Percentiles rank a stretch among this genome's conserved stretches.
Conservation (phyloP, 331 rosid genomes). For the Spiraea crenata region DNA sequence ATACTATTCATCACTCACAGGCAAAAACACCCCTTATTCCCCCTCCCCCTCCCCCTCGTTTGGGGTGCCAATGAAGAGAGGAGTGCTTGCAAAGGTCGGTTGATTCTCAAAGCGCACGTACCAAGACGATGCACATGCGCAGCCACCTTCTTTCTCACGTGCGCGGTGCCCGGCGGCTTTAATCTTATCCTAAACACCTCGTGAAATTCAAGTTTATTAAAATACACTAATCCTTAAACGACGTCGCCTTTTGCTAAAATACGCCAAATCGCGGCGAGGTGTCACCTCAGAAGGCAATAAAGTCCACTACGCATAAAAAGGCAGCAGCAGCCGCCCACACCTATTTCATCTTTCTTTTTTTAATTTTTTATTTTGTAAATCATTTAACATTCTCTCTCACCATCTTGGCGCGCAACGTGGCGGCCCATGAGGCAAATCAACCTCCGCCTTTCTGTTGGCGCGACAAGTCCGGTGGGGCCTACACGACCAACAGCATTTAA, state of each 20-base stretch:
- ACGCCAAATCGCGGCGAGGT: slow-evolving; percentile 18
- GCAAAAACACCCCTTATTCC: too few species aligned
- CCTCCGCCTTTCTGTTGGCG: slow-evolving; percentile 2
- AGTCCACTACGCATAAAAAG: slow-evolving; percentile 26
- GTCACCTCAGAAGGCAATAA: slow-evolving; percentile 43
- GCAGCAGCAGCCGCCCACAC: slow-evolving; percentile 42
- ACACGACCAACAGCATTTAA: slow-evolving; percentile 4
- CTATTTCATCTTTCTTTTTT: slow-evolving; percentile 7
- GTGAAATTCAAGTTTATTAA: not conserved
- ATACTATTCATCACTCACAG: too few species aligned
- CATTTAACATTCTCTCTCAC: too few species aligned
- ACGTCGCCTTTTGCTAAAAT: not conserved
- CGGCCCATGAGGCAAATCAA: slow-evolving; percentile 5
- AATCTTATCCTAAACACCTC: not conserved
- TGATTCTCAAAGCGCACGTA: not conserved
- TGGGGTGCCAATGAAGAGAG: too few species aligned
- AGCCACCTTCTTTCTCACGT: not conserved
- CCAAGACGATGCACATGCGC: not conserved
- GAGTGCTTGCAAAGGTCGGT: not conserved
- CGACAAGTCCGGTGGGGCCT: slow-evolving; percentile 27
- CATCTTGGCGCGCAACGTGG: slow-evolving; percentile 20
- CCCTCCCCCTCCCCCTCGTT: too few species aligned
- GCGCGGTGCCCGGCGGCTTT: not conserved
- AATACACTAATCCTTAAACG: not conserved
- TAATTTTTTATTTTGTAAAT: not conserved